Evolutionary conservation across 2,329 filamentous ascomycete species (phyloP).

Genomic region (Lecanosticta acicola): DNA sequence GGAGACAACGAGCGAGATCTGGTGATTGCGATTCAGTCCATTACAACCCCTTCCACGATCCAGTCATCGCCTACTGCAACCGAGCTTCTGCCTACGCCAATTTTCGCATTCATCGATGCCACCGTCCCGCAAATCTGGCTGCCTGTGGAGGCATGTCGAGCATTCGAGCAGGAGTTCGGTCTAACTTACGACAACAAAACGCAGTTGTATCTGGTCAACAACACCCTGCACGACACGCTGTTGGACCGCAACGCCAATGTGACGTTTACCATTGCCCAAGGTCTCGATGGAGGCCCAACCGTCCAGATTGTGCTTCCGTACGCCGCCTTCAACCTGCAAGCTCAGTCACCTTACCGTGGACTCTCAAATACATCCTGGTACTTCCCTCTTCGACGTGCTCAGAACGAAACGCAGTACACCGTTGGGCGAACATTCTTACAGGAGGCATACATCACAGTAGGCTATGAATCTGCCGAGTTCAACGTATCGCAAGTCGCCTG

Average conservation of each 20-base stretch:
- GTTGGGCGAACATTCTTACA: slow-evolving; percentile 66
- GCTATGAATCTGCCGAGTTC: slow-evolving; percentile 46
- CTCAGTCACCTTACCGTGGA: slow-evolving; percentile 46
- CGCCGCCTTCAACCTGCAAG: slow-evolving; percentile 45
- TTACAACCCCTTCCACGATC: slow-evolving; percentile 31
- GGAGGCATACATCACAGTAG: slow-evolving; percentile 53
- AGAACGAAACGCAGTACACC: slow-evolving; percentile 51
- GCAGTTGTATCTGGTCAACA: slow-evolving; percentile 59
- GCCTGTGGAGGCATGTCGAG: slow-evolving; percentile 51
- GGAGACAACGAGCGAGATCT: slow-evolving; percentile 55
- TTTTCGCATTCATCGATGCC: slow-evolving; percentile 45
- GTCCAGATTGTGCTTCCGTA: slow-evolving; percentile 47
- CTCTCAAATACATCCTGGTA: slow-evolving; percentile 58
- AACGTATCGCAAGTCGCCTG: slow-evolving; percentile 39
- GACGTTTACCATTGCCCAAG: slow-evolving; percentile 41
- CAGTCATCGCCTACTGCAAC: slow-evolving; percentile 30
- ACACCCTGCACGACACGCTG: slow-evolving; percentile 51
- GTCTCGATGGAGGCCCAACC: slow-evolving; percentile 30
- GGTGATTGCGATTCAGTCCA: slow-evolving; percentile 50
- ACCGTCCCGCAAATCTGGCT: slow-evolving; percentile 47
- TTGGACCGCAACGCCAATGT: slow-evolving; percentile 38
- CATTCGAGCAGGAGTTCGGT: slow-evolving; percentile 59
- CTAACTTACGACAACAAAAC: slow-evolving; percentile 60
- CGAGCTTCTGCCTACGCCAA: slow-evolving; percentile 35
- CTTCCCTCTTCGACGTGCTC: slow-evolving; percentile 58